Base-by-base conservation (phyloP, 768 basidiomycete genomes). In the Strobilomyces echinocephalus region DNA sequence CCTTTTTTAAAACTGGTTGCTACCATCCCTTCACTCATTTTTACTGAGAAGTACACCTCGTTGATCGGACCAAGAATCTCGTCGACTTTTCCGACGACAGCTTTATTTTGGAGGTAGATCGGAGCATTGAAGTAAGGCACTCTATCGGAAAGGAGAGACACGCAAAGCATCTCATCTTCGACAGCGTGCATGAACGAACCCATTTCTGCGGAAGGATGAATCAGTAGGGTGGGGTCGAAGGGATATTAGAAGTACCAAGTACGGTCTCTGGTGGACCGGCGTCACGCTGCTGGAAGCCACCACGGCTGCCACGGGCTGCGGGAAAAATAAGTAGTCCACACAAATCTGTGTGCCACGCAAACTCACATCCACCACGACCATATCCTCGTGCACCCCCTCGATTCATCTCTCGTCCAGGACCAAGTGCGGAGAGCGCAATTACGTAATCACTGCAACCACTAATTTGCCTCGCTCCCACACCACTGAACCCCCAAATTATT, bases 1-100 rank as follows among this genome's bases (percentile, higher is more conserved):
- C 97, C 97, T 65, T 88, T 91, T 74, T 95, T 90, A 75, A 99
- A 99, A 69, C 91, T 93, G 60, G 75, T 87, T 8, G 97, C 95
- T 45, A 95, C 83, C 87, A 98, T 93, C 31, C 97, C 97, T 53
- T 90, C 87, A 18, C 86, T 83, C 88, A 97, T 97, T 77, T 98
- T 99, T 59, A 99, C 81, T 3, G 94, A 95, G 67, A 99, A 98
- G 73, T 84, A 98, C 54, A 98, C 94, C 69, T 98, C 93, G 68
- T 97, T 99, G 70, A 99, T 95, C 15, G 97, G 95, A 3, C 97
- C 97, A n/a, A 99, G 81, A 61, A 99, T 98, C 72, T 99, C 97
- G 72, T 99, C 97, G 39, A 99, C 88, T 74, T 97, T 97, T 57
- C 97, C 95, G 57, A 98, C 92, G 60, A 83, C 79, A 10, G 92